phyloP scores from a whole-genome alignment of 768 basidiomycete genomes.

The Kwoniella bestiolae region DNA sequence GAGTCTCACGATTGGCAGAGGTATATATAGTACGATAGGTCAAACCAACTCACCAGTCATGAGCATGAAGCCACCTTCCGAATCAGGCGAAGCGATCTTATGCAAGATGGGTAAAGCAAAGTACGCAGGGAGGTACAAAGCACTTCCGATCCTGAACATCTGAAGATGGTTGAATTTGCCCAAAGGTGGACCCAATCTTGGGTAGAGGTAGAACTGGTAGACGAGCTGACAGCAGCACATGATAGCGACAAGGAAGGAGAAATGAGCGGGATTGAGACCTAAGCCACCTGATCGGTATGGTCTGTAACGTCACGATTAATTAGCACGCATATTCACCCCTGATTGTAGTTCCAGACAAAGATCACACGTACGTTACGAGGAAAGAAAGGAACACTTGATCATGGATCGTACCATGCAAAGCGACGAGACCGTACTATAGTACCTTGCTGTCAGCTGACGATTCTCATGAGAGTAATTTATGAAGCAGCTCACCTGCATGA shows the following conservation, averaged over 20 bases:
- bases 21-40: too few relatives aligned
- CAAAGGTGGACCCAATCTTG: slow-evolving; percentile 57
- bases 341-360: not conserved
- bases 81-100: slow-evolving; percentile 68
- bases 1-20: too few relatives aligned
- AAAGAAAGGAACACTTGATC: slow-evolving; percentile 91
- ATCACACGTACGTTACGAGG: slow-evolving; percentile 73
- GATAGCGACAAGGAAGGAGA: slow-evolving; percentile 79
- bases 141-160: slow-evolving; percentile 61
- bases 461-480: not conserved
- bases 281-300: slow-evolving; percentile 84
- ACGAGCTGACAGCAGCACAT: slow-evolving; percentile 95
- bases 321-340: not conserved
- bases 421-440: slow-evolving; percentile 75
- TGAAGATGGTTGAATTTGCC: slow-evolving; percentile 57
- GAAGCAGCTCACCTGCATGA: slow-evolving; percentile 65
- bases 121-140: slow-evolving; percentile 88
- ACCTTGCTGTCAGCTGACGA: slow-evolving; percentile 21
- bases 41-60: slow-evolving; percentile 68
- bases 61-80: slow-evolving; percentile 74
- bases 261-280: slow-evolving; percentile 86
- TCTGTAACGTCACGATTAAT: slow-evolving; percentile 58
- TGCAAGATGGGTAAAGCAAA: slow-evolving; percentile 74
- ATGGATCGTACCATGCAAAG: slow-evolving; percentile 79
- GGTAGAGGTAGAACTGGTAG: slow-evolving; percentile 66